Conservation (phyloP, 1,139 yeast genomes). For the Scheffersomyces lignicola region DNA sequence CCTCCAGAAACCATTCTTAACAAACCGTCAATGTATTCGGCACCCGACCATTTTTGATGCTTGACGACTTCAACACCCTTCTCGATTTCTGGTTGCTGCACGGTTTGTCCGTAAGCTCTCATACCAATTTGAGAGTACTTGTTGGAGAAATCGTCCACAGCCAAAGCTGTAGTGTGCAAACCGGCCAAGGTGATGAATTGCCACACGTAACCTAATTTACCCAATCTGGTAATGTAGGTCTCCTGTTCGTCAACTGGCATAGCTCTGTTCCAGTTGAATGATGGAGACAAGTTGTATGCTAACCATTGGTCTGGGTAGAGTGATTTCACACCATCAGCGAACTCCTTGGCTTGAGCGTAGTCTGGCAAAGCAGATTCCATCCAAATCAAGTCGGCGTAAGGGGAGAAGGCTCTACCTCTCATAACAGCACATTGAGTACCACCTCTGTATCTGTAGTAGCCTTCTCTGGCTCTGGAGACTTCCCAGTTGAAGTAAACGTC, state of each 20-base stretch:
- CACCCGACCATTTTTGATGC: constrained; percentile 99
- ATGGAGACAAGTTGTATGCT: constrained; percentile 93
- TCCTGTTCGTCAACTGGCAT: constrained; percentile 87
- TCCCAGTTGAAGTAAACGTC: constrained; percentile 96
- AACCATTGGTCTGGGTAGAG: constrained; percentile 89
- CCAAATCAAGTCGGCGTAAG: constrained; percentile 96
- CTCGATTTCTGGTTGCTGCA: constrained; percentile 88
- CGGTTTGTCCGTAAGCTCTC: constrained; percentile 90
- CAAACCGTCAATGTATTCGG: constrained; percentile 91
- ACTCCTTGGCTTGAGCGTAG: constrained; percentile 89
- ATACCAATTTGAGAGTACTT: constrained; percentile 81
- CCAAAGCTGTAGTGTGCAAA: constrained; percentile 92
- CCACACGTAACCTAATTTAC: constrained; percentile 93
- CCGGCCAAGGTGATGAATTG: constrained; percentile 98
- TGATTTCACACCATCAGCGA: constrained; percentile 86
- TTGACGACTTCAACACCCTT: constrained; percentile 92
- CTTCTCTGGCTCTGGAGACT: constrained; percentile 93
- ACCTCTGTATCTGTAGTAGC: constrained; percentile 94
- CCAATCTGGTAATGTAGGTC: constrained; percentile 86
- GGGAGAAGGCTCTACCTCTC: constrained; percentile 96
- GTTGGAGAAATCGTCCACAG: constrained; percentile 81
- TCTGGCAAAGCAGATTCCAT: constrained; percentile 98
- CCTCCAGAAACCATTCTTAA: constrained; percentile 94
- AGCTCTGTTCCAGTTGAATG: constrained; percentile 97
- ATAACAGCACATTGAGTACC: constrained; percentile 97